Evolutionary conservation across 2,329 filamentous ascomycete species (phyloP), one percentile per base, ranked within the genome.

Genomic region (Hymenoscyphus scutula): DNA sequence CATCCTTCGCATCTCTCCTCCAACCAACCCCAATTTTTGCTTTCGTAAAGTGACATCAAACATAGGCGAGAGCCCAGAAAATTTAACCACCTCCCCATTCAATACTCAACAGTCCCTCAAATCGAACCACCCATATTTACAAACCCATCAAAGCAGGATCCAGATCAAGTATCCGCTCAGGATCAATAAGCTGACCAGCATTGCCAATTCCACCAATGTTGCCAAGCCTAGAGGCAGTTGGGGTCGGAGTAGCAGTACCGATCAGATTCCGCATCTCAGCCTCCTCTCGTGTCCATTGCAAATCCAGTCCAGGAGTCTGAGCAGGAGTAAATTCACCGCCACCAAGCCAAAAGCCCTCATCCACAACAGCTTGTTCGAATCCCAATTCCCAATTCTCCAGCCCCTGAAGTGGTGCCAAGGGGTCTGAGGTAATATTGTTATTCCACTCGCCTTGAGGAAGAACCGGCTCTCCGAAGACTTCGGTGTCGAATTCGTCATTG

Each of bases 241-340:
- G n/a, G 23, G 17, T 19, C 8, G n/a, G 8, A 19, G n/a, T 19
- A 51, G 19, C 45, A 25, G 19, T 23, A 56, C 65, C 71, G 59
- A 74, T 72, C 53, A 74, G 60, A 30, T 62, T 62, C 41, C 70
- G 62, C 71, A 73, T 74, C 66, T 74, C 72, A 10, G 53, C 51
- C 37, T 69, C 65, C n/a, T 71, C 69, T 17, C 63, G 63, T 13
- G 56, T 60, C 70, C 69, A 68, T 56, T 38, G 25, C 32, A 23
- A 58, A 61, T 56, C 51, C 38, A 59, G 59, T 27, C 60, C 30
- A 27, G 59, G 54, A 34, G 23, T 53, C 25, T 56, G 53, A 41
- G 27, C 17, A 53, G 54, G 17, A 48, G 34, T 30, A n/a, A 51
- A 23, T 29, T 67, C 61, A 53, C 68, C 67, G 55, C 56, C 70